phyloP scores from a whole-genome alignment of 202 grass and related monocot species.

The Setaria viridis region DNA sequence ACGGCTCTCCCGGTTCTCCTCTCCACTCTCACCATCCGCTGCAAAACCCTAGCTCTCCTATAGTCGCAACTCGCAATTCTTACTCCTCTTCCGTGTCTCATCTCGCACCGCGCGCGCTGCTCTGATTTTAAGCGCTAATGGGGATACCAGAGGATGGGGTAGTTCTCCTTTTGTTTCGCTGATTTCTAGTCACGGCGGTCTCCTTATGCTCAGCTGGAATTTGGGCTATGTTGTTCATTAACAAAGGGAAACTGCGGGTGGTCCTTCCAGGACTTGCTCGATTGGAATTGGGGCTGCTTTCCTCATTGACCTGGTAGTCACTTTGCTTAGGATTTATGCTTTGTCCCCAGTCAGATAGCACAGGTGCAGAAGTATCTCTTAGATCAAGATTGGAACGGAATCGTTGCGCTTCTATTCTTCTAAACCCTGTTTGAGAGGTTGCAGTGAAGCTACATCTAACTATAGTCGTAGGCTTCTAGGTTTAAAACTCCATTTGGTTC shows the following conservation, averaged over 20 bases:
- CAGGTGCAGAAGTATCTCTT: not conserved
- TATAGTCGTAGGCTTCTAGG: not conserved
- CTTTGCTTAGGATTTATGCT: conserved; percentile 14
- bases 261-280: not conserved
- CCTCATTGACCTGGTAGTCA: not conserved
- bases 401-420: not conserved
- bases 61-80: not conserved
- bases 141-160: not conserved
- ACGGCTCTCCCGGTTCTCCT: conserved; percentile 5
- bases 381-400: conserved; percentile 25
- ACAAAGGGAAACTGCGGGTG: not conserved
- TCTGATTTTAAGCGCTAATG: not conserved
- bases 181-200: conserved; percentile 12
- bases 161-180: not conserved
- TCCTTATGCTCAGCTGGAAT: not conserved
- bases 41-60: conserved; percentile 19
- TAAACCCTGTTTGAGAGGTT: not conserved
- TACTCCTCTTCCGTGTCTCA: not conserved
- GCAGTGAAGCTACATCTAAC: not conserved
- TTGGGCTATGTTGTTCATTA: not conserved
- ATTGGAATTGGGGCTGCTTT: conserved; percentile 14
- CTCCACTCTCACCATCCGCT: not conserved
- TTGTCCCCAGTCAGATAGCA: not conserved
- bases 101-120: not conserved
- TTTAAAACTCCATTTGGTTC: not conserved